These are phyloP conservation scores for Eucalyptus pauciflora DNA, from an alignment of 345 rosid genomes.

Conservation along the genomic window DNA sequence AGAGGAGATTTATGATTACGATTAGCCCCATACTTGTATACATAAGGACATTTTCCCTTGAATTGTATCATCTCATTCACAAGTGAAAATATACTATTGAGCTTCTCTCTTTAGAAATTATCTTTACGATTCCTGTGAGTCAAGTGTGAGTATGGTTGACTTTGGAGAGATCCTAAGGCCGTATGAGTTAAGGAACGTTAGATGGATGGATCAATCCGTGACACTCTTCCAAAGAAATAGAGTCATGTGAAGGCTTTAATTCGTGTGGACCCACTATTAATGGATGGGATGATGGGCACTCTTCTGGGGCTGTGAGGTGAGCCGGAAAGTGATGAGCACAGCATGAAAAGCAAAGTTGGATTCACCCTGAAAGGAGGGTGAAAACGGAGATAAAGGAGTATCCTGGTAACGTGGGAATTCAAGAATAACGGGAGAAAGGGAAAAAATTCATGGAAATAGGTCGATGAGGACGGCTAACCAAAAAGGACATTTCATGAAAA, in stretches of 20 bases:
- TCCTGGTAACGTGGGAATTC: neutral
- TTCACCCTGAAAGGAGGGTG: too few relatives aligned
- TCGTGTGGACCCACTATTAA: neutral
- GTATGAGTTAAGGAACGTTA: too few relatives aligned
- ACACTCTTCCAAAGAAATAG: neutral
- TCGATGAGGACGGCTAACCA: neutral
- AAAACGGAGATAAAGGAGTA: too few relatives aligned
- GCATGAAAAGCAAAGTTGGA: neutral
- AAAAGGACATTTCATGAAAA: neutral
- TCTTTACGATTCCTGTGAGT: too few relatives aligned
- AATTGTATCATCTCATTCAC: too few relatives aligned
- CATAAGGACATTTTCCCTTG: rapidly evolving
- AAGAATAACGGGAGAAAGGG: neutral
- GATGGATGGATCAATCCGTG: rapidly evolving
- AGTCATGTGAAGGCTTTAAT: neutral
- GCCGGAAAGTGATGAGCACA: neutral
- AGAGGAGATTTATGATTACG: too few relatives aligned
- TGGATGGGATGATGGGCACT: neutral
- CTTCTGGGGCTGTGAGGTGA: neutral
- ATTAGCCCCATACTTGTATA: too few relatives aligned
- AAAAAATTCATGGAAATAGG: neutral
- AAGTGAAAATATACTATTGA: too few relatives aligned
- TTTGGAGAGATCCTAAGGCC: too few relatives aligned
- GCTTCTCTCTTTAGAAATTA: too few relatives aligned
- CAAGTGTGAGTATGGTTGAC: too few relatives aligned